Percentiles rank a stretch among this genome's conserved stretches.
phyloP scores from a whole-genome alignment of 257 asterid genomes.

The Scutellaria baicalensis region DNA sequence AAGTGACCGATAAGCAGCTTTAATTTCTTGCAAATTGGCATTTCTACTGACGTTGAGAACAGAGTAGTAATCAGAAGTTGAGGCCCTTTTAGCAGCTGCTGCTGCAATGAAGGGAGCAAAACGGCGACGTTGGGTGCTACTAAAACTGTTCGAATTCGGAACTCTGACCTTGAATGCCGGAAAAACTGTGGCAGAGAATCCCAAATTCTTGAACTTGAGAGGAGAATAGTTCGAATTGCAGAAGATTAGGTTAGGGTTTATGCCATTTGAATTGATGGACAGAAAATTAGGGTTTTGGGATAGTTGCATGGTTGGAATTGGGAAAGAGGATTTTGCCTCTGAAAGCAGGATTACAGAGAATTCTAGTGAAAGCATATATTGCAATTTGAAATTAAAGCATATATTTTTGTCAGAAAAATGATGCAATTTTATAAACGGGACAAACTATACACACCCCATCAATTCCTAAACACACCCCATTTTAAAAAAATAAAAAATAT shows the following conservation, averaged over 20 bases:
- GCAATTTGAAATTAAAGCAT: no score
- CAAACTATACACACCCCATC: no score
- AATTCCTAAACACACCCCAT: no score
- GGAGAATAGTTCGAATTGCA: constrained; percentile 22
- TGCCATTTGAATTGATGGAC: constrained; percentile 14
- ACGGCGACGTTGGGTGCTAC: constrained; percentile 34
- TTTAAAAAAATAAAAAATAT: no score
- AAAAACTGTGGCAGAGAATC: constrained; percentile 24
- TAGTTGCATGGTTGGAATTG: constrained; percentile 25
- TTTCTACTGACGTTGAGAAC: constrained; percentile 68
- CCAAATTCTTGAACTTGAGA: constrained; percentile 18
- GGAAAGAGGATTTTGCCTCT: neutral
- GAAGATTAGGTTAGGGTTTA: constrained; percentile 26
- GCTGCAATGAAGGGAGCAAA: constrained; percentile 32
- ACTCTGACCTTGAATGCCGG: constrained; percentile 11
- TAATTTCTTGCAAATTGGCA: constrained; percentile 80
- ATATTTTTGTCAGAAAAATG: no score
- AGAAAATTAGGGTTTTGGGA: constrained; percentile 20
- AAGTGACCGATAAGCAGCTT: constrained; percentile 84
- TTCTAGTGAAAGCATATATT: no score
- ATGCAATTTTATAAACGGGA: no score
- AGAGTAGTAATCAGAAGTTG: constrained; percentile 62
- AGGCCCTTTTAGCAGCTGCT: constrained; percentile 30
- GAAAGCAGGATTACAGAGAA: neutral
- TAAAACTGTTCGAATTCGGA: constrained; percentile 14